Evolutionary conservation across 192 early-diverging fungal species (phyloP).

Genomic region (Spizellomyces punctatus): DNA sequence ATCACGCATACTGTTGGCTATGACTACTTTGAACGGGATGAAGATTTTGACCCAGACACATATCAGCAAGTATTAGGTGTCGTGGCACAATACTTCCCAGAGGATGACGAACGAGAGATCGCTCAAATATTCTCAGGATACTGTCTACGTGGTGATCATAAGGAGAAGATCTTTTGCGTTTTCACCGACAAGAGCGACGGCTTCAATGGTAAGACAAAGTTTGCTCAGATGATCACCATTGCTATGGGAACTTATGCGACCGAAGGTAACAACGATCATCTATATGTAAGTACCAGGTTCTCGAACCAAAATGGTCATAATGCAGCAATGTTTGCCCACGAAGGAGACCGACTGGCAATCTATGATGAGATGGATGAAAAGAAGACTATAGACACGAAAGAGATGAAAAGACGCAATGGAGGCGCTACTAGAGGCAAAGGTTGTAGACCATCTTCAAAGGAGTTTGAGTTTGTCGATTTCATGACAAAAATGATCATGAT

Average conservation of each 20-base stretch:
- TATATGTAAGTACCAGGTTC: background rate
- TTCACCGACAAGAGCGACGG: conserved; percentile 20
- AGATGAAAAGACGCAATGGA: conserved; percentile 5
- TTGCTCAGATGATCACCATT: background rate
- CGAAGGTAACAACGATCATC: conserved; percentile 8
- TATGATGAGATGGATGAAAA: conserved; percentile 25
- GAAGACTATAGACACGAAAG: conserved; percentile 8
- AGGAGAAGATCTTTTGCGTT: conserved; percentile 24
- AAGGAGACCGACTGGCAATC: background rate
- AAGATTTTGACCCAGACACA: no score
- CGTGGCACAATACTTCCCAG: conserved; percentile 10
- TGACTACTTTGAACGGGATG: conserved; percentile 14
- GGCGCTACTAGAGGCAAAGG: background rate
- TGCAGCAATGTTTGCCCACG: conserved; percentile 12
- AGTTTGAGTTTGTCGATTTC: background rate
- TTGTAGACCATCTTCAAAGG: conserved; percentile 2
- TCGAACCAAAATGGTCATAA: conserved; percentile 18
- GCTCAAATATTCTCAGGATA: no score
- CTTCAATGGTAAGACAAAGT: conserved; percentile 11
- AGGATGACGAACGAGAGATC: conserved; percentile 3
- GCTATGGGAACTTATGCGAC: conserved; percentile 14
- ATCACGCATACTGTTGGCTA: conserved; percentile 23
- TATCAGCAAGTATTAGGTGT: background rate
- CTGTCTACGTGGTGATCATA: conserved; percentile 23
- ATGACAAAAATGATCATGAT: conserved; percentile 13